Evolutionary conservation across 495 filamentous ascomycete genomes (phyloP), one percentile per base, ranked within the genome.

Genomic region (Penicillium taxi): DNA sequence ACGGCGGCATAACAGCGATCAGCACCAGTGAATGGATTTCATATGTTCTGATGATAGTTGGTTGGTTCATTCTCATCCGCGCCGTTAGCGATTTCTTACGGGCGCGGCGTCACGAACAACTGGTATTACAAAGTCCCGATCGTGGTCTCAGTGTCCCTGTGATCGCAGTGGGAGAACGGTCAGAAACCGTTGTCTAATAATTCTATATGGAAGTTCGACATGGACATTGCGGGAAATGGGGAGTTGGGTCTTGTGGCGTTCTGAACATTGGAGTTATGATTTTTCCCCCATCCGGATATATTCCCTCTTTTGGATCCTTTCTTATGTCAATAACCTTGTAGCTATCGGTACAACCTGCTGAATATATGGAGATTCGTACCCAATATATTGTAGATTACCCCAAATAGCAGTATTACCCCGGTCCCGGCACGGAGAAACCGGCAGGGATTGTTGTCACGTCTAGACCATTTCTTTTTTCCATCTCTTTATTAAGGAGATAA

Each of bases 1-100:
- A 52, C 22, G 55, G 53, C 25, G 40, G 58, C 23, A 42, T 60
- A 2, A 61, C 67, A 2, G 73, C 70, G 7, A 73, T 90, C 35
- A 68, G 69, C 8, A 78, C 77, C 42, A 83, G 72, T 45, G 89
- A 96, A 47, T 95, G 81, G 83, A 64, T 90, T 23, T 85, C 90
- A n/a, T 96, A 96, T 52, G 58, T 83, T 7, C 61, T 98, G 39
- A 98, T 98, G 91, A 84, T 98, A 59, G 82, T 96, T 9, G 91
- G 91, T 2, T 98, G 91, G 91, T 96, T 96, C 47, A 86, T 98
- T 34, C 62, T 98, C 35, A 96, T 98, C 42, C 74, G 85, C 52
- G 76, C 86, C 9, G 81, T 95, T 31, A 85, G 80, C 52, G 87
- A 96, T 52, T 96, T 87, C 57, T 60, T 96, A 30, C 78, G 77